A percentile compares a stretch with the other conserved stretches of the same genome.
phyloP scores from a whole-genome alignment of 192 early-diverging fungal species.

The Backusella mclennaniae region DNA sequence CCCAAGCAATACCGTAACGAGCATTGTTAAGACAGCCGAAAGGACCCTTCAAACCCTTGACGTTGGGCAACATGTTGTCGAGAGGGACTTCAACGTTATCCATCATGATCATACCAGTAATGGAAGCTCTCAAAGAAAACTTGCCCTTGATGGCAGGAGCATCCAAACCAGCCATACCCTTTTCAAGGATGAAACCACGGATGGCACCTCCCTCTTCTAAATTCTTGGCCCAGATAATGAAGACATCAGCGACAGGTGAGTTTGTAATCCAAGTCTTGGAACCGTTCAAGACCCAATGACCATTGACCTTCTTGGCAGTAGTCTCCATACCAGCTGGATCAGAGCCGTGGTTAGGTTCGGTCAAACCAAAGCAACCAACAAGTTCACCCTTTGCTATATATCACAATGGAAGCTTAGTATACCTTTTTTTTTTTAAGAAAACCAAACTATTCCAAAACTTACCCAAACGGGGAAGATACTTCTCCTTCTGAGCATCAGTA shows the following conservation, averaged over 20 bases:
- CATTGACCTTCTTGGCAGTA: conserved; percentile 69
- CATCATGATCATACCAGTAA: conserved; percentile 99
- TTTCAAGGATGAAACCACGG: conserved; percentile 93
- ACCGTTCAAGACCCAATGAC: conserved; percentile 78
- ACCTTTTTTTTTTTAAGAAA: background rate
- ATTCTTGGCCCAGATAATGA: conserved; percentile 94
- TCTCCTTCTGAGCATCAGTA: conserved; percentile 82
- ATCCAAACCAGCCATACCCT: conserved; percentile 74
- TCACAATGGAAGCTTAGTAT: background rate
- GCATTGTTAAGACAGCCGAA: conserved; percentile 99
- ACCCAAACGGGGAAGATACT: conserved; percentile 88
- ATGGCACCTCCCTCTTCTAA: conserved; percentile 76
- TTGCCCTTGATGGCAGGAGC: conserved; percentile 94
- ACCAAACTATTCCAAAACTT: conserved; percentile 11
- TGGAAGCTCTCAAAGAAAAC: conserved; percentile 90
- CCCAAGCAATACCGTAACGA: conserved; percentile 96
- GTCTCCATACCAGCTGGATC: conserved; percentile 96
- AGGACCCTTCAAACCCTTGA: conserved; percentile 87
- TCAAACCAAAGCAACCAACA: conserved; percentile 93
- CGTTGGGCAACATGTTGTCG: conserved; percentile 91
- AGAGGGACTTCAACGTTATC: conserved; percentile 92
- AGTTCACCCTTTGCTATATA: conserved; percentile 78
- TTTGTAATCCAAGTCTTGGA: conserved; percentile 99
- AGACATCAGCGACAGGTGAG: conserved; percentile 95
- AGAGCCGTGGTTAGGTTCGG: conserved; percentile 97